Base-by-base conservation (phyloP, 306 rosid species). In the Sophora flavescens region DNA sequence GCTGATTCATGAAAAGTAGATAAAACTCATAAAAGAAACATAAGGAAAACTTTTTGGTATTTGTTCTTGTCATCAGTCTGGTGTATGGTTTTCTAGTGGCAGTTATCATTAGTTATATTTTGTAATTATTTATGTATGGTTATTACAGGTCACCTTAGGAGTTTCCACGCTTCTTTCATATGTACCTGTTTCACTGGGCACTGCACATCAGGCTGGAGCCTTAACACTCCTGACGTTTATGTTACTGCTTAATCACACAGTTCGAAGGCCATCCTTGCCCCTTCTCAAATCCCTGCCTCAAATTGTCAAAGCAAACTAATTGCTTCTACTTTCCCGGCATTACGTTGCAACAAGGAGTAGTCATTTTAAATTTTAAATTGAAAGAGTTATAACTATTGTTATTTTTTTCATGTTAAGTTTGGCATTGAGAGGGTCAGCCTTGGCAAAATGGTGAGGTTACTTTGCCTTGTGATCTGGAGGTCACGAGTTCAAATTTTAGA, bases 131-230 rank as follows among this genome's bases (percentile, higher is more conserved):
- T 30, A 68, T 74, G 36, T 68, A 50, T 62, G 45, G 57, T 6
- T 79, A 63, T 89, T 79, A 63, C 89, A 93, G 98, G 98, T 89
- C 47, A 88, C 96, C 1, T 83, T 91, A 52, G 97, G 98, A 54
- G 42, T 93, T 58, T 82, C 96, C 0, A 93, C 98, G 4, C 97
- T 91, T 68, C 85, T 93, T 42, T 91, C 96, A 0, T 93, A 91
- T 72, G 98, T 93, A 35, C 96, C 96, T 50, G 96, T 88, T 59
- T 90, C 93, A 18, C 88, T 93, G 16, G 97, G 97, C 47, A 84
- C 91, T 8, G 96, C 96, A 17, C 97, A 91, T 88, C 98, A 93
- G 72, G 96, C 97, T 2, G 97, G 98, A 18, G 98, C 97, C 71
- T 87, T 93, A 79, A 88, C 96, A 4, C 96, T 93, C 56, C 39